phyloP scores from a whole-genome alignment of 1,139 yeast species.

The Geotrichum siamense region DNA sequence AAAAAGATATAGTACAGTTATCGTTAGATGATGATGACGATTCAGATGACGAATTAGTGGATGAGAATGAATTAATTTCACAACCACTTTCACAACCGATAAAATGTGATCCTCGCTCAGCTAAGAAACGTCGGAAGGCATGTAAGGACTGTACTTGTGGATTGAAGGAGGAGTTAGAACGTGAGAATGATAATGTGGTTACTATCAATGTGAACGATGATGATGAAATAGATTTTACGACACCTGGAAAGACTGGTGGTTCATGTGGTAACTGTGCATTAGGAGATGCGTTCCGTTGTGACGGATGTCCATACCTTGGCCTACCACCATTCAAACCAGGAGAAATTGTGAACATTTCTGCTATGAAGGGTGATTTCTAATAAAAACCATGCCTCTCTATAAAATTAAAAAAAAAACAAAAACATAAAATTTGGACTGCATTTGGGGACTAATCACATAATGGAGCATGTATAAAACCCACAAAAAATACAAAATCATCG shows the following conservation, averaged over 20 bases:
- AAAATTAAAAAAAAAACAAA: too few species aligned
- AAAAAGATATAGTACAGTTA: conserved; percentile 3
- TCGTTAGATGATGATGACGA: conserved; percentile 39
- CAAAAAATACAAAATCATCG: too few species aligned
- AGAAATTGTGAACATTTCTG: conserved; percentile 43
- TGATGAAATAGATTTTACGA: conserved; percentile 71
- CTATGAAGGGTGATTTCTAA: conserved; percentile 9
- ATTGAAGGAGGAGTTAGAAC: conserved; percentile 57
- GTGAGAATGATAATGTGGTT: conserved; percentile 35
- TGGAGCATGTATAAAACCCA: too few species aligned
- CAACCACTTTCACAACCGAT: conserved; percentile 36
- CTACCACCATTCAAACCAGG: conserved; percentile 98
- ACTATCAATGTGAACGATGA: conserved; percentile 51
- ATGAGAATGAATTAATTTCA: conserved; percentile 30
- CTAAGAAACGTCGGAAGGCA: conserved; percentile 50
- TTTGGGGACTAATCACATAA: too few species aligned
- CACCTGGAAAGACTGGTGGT: conserved; percentile 79
- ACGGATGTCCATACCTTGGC: conserved; percentile 95
- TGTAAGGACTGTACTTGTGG: conserved; percentile 99
- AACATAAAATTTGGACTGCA: too few species aligned
- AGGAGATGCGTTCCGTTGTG: conserved; percentile 97
- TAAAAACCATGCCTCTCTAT: too few species aligned
- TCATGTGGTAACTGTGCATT: conserved; percentile 96
- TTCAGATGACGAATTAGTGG: conserved; percentile 44
- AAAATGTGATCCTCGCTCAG: conserved; percentile 40